Evolutionary conservation across 176 grass and related monocot species (phyloP).

Genomic region (Hsuehochloa calcarea): DNA sequence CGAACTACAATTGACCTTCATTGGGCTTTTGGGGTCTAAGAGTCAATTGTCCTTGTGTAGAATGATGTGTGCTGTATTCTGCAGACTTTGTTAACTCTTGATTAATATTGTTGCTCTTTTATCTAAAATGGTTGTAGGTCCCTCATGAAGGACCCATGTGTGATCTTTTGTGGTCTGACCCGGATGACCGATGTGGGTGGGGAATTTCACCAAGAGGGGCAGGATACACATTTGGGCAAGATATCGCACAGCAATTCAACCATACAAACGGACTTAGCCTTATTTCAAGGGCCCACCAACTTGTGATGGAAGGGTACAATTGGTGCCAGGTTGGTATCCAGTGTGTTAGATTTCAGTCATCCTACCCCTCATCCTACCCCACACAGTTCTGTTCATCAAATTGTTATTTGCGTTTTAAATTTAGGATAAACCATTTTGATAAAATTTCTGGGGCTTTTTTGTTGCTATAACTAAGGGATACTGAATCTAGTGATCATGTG

Average conservation of each 20-base stretch:
- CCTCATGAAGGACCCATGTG: constrained; percentile 83
- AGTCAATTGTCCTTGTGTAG: background rate
- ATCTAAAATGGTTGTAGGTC: constrained; percentile 50
- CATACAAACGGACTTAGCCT: constrained; percentile 65
- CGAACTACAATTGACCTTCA: background rate
- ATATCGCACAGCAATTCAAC: constrained; percentile 76
- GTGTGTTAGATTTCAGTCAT: background rate
- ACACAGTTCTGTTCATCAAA: background rate
- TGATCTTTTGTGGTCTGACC: constrained; percentile 81
- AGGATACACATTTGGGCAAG: constrained; percentile 82
- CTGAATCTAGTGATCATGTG: background rate
- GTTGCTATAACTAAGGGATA: background rate
- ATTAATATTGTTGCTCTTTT: background rate
- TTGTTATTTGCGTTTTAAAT: background rate
- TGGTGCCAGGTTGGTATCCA: constrained; percentile 60
- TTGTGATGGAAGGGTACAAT: constrained; percentile 77
- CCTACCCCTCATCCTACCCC: too few species aligned
- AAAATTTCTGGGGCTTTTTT: background rate
- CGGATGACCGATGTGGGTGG: constrained; percentile 72
- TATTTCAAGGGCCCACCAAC: constrained; percentile 76
- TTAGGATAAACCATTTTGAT: background rate
- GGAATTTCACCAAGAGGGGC: constrained; percentile 72
- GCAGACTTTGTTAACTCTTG: background rate
- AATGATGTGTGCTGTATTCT: background rate
- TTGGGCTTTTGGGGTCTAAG: background rate